phyloP scores from a whole-genome alignment of 148 eudicot genomes.

The Dianthus caryophyllus region DNA sequence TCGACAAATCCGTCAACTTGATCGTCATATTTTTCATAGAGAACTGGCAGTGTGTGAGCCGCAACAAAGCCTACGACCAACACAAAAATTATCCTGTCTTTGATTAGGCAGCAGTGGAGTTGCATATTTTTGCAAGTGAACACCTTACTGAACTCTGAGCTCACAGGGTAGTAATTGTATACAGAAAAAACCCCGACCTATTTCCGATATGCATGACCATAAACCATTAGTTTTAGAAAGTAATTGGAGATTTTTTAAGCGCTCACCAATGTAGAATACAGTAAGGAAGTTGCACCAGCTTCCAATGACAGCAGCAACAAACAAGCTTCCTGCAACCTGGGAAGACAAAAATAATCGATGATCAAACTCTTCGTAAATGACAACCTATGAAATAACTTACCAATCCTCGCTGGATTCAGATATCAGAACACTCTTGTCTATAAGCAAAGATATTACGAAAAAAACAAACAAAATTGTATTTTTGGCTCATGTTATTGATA shows the following conservation, averaged over 20 bases:
- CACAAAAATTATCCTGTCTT: background rate
- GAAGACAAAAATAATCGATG: slow-evolving; percentile 8
- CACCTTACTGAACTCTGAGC: too few species aligned
- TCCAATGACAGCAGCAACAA: slow-evolving; percentile 67
- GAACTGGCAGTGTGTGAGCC: slow-evolving; percentile 69
- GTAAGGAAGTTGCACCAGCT: slow-evolving; percentile 90
- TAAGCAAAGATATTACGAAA: background rate
- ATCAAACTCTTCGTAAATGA: background rate
- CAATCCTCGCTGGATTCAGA: slow-evolving; percentile 3
- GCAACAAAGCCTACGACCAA: slow-evolving; percentile 54
- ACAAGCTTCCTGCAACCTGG: slow-evolving; percentile 57
- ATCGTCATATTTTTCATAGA: slow-evolving; percentile 72
- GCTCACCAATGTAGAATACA: slow-evolving; percentile 70
- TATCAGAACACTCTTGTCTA: background rate
- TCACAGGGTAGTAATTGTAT: too few species aligned
- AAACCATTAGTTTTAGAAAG: background rate
- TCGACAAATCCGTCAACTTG: slow-evolving; percentile 55
- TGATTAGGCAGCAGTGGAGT: background rate
- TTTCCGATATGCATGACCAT: background rate
- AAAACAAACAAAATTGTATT: background rate
- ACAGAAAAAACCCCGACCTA: too few species aligned
- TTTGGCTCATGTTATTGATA: background rate
- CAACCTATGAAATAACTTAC: background rate
- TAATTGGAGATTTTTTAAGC: background rate
- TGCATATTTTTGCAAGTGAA: background rate